Base-by-base conservation (phyloP, 768 basidiomycete species). In the Russula dissimulans region DNA sequence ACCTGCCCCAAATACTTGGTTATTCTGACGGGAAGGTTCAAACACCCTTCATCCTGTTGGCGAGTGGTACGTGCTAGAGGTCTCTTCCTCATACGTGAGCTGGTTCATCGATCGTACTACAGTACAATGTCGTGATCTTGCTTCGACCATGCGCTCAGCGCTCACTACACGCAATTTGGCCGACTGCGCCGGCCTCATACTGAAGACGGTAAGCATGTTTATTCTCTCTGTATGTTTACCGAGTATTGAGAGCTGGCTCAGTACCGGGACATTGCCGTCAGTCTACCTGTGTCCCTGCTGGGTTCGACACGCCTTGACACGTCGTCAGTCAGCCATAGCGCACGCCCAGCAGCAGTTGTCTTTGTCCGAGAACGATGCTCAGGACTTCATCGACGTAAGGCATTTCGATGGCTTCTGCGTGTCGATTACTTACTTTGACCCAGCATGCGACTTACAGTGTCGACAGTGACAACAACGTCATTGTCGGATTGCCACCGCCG, bases 1-100 rank as follows among this genome's bases (percentile, higher is more conserved):
- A 78, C 63, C 67, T 82, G 26, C 80, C 81, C 0, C 79, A 81
- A 65, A 75, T 82, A 73, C 61, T 79, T 7, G 80, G 81, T 1
- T 78, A 78, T 63, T 81, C 79, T 0, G 69, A 75, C 14, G 75
- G 75, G 15, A 71, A 75, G 39, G 69, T 76, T 0, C 74, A 74
- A 2, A 79, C 77, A 0, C 80, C 79, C 0, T 81, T 81, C 61
- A 78, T 82, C 53, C 61, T 81, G n/a, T 66, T 82, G 22, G 78
- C 79, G 1, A 77, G 78, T 54, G 78, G 81, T 79, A 55, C 15
- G 62, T 17, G 12, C 15, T 10, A 29, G 10, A 9, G 50, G 10
- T 6, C 8, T n/a, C 1, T 31, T 29, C 46, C 12, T 18, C 2
- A 3, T 12, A 4, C 29, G 18, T 32, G 6, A 12, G 18, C 14